Percentiles rank a stretch among this genome's conserved stretches.
phyloP scores from a whole-genome alignment of 2,329 filamentous ascomycete species.

The Stemphylium vesicarium region DNA sequence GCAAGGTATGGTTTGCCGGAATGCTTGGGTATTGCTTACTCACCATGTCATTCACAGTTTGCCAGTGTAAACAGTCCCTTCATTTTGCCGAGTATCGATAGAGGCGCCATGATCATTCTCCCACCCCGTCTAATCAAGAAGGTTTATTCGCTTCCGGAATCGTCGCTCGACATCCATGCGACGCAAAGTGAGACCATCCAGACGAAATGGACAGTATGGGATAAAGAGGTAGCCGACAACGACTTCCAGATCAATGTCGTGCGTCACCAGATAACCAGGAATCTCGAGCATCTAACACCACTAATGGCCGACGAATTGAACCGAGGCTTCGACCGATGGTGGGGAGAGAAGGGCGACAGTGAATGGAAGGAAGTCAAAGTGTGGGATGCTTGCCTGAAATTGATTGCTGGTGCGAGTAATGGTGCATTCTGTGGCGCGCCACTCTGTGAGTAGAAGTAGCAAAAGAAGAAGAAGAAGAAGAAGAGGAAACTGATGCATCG shows the following conservation, averaged over 20 bases:
- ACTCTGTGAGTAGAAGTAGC: constrained; percentile 12
- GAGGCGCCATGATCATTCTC: constrained; percentile 22
- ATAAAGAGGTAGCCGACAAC: constrained; percentile 18
- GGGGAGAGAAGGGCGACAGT: constrained; percentile 12
- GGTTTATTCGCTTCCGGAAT: constrained; percentile 19
- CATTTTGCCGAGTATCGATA: constrained; percentile 22
- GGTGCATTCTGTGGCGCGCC: constrained; percentile 25
- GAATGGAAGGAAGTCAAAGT: constrained; percentile 24
- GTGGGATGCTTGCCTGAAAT: constrained; percentile 18
- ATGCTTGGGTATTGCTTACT: neutral
- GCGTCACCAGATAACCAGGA: constrained; percentile 22
- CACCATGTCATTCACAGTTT: constrained; percentile 6
- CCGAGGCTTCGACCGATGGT: constrained; percentile 19
- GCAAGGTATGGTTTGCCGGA: constrained; percentile 11
- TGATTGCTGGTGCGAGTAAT: constrained; percentile 21
- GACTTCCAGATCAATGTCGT: constrained; percentile 26
- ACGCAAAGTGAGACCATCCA: constrained; percentile 24
- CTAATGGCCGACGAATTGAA: constrained; percentile 21
- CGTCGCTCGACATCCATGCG: constrained; percentile 17
- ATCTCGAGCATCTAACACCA: constrained; percentile 20
- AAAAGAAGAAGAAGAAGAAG: neutral
- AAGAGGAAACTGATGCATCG: neutral
- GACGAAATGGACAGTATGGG: constrained; percentile 25
- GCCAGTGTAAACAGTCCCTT: constrained; percentile 15
- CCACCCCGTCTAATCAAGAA: constrained; percentile 22